Evolutionary conservation across 139 green algal species (phyloP), one percentile per base, ranked within the genome.

Genomic region (Auxenochlorella pyrenoidosa): DNA sequence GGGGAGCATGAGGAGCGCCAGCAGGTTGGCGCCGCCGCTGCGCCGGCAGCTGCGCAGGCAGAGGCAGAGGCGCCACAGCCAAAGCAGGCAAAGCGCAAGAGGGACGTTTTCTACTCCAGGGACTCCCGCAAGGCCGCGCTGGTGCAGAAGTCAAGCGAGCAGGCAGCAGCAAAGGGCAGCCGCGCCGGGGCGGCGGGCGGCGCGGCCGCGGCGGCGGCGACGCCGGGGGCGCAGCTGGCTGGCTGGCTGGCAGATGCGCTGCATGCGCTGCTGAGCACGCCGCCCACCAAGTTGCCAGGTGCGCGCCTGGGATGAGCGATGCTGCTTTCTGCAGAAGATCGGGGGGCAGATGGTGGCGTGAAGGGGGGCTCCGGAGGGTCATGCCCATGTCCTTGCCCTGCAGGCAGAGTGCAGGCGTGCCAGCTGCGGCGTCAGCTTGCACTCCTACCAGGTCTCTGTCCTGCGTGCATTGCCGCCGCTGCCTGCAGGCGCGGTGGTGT

Each of bases 401-500:
- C n/a, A n/a, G n/a, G n/a, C n/a, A n/a, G n/a, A n/a, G n/a, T n/a
- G n/a, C n/a, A n/a, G n/a, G n/a, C n/a, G n/a, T n/a, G n/a, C n/a
- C n/a, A n/a, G n/a, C n/a, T n/a, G n/a, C n/a, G n/a, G n/a, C n/a
- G n/a, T n/a, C n/a, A n/a, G n/a, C n/a, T n/a, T n/a, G n/a, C n/a
- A n/a, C n/a, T n/a, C n/a, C n/a, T n/a, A n/a, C n/a, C n/a, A n/a
- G 3, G 18, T 26, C 75, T 18, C 41, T 63, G 41, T 41, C 30
- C 30, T 38, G 41, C 32, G 3, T 70, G 47, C 41, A 21, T 24
- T 47, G 70, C 79, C 30, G 12, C 40, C 32, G 51, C 75, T 26
- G 73, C 66, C 70, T 84, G 41, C 89, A 91, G 86, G 91, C 16
- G 82, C 89, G 18, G 78, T 66, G 10, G 59, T 91, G 1, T 88